Conservation (phyloP, 192 early-diverging fungal species). For the Coemansia sp. region DNA sequence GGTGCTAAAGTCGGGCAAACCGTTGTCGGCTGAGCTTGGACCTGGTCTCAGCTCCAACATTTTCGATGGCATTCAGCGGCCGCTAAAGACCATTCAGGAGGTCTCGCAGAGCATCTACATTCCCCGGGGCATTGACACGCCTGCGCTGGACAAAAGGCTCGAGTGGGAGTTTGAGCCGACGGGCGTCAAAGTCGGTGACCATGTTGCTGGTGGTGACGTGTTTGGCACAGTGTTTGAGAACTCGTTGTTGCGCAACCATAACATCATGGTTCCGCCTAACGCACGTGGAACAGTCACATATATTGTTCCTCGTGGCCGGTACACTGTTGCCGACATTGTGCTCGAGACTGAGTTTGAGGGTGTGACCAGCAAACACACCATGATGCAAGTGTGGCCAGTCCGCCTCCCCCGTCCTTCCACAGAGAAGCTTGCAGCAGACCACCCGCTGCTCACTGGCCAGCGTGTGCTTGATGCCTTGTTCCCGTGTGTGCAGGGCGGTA, state of each 20-base stretch:
- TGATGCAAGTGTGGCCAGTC: slow-evolving; percentile 99
- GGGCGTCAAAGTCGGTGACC: slow-evolving; percentile 91
- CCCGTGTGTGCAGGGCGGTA: slow-evolving; percentile 99
- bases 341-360: slow-evolving; percentile 98
- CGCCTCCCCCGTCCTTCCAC: slow-evolving; percentile 91
- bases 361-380: slow-evolving; percentile 85
- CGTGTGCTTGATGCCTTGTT: slow-evolving; percentile 98
- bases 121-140: slow-evolving; percentile 98
- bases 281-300: slow-evolving; percentile 93
- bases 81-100: slow-evolving; percentile 94
- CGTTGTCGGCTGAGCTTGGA: slow-evolving; percentile 96
- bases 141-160: slow-evolving; percentile 87
- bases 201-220: slow-evolving; percentile 97
- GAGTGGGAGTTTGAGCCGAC: slow-evolving; percentile 95
- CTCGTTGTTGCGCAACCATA: slow-evolving; percentile 85
- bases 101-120: slow-evolving; percentile 96
- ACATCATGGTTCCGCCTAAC: slow-evolving; percentile 94
- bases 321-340: slow-evolving; percentile 88
- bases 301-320: slow-evolving; percentile 90
- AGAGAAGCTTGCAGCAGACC: slow-evolving; percentile 93
- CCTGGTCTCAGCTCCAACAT: slow-evolving; percentile 92
- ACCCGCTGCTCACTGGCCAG: slow-evolving; percentile 97
- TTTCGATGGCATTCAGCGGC: slow-evolving; percentile 99
- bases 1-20: slow-evolving; percentile 96
- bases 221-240: slow-evolving; percentile 95